phyloP scores from a whole-genome alignment of 805 yeast genomes.

The Ogataea degrootiae region DNA sequence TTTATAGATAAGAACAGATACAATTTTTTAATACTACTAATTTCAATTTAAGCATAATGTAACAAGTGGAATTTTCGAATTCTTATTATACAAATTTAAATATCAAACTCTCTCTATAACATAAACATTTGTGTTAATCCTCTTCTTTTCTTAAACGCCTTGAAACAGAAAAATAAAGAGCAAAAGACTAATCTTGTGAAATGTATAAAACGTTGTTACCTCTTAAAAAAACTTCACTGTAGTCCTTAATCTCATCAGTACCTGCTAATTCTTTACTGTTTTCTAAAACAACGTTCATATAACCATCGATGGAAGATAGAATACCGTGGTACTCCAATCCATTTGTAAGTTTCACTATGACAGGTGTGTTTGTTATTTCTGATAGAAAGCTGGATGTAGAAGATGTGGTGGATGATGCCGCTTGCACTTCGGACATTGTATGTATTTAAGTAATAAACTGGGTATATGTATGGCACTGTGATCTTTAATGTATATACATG shows the following conservation, averaged over 20 bases:
- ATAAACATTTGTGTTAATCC: too few relatives aligned
- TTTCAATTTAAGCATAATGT: too few relatives aligned
- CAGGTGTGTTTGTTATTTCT: constrained; percentile 73
- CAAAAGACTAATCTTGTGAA: constrained; percentile 14
- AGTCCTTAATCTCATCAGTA: constrained; percentile 43
- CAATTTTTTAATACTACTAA: too few relatives aligned
- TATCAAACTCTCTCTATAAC: too few relatives aligned
- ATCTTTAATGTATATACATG: not conserved
- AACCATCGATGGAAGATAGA: constrained; percentile 82
- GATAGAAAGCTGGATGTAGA: constrained; percentile 69
- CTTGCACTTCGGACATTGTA: constrained; percentile 9
- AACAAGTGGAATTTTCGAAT: too few relatives aligned
- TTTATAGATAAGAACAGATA: too few relatives aligned
- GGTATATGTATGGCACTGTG: not conserved
- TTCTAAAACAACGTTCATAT: constrained; percentile 89
- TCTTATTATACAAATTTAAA: too few relatives aligned
- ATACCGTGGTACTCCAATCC: constrained; percentile 80
- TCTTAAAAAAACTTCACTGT: constrained; percentile 78
- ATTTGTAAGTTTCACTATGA: constrained; percentile 77
- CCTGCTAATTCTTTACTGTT: constrained; percentile 65
- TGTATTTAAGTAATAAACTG: not conserved
- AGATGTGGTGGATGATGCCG: constrained; percentile 6
- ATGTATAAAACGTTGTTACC: constrained; percentile 74
- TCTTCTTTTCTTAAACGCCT: not conserved
- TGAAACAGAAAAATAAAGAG: not conserved